Evolutionary conservation across 257 asterid genomes (phyloP).

Genomic region (Sherardia arvensis): DNA sequence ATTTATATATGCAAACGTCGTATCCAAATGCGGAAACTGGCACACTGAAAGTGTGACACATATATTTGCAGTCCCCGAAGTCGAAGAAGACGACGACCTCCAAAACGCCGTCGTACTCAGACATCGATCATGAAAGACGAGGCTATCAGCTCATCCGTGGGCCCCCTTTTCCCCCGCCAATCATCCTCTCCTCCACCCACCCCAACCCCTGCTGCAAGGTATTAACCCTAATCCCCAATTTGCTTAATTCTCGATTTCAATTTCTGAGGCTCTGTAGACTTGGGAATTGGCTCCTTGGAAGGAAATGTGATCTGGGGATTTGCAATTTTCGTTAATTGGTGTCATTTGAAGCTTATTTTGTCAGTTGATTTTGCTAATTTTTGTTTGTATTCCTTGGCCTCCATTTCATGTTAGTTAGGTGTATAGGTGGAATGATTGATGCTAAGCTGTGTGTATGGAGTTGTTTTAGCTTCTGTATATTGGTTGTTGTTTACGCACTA

Average conservation of each 20-base stretch:
- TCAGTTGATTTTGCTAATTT: background rate
- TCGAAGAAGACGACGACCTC: slow-evolving; percentile 7
- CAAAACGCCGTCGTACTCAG: background rate
- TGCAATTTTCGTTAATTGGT: background rate
- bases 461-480: background rate
- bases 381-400: background rate
- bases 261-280: background rate
- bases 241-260: background rate
- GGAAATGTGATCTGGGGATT: background rate
- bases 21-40: background rate
- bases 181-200: slow-evolving; percentile 81
- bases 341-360: background rate
- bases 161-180: slow-evolving; percentile 56
- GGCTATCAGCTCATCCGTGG: slow-evolving; percentile 81
- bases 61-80: background rate
- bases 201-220: slow-evolving; percentile 96
- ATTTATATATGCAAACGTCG: no score
- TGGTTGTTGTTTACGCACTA: background rate
- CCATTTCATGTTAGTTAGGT: background rate
- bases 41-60: background rate
- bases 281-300: background rate
- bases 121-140: slow-evolving; percentile 65
- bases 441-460: background rate
- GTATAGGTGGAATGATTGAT: background rate
- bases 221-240: slow-evolving; percentile 20